Percentiles rank a stretch among this genome's conserved stretches.
Conservation (phyloP, 2,329 filamentous ascomycete species). For the Xylaria arbuscula region DNA sequence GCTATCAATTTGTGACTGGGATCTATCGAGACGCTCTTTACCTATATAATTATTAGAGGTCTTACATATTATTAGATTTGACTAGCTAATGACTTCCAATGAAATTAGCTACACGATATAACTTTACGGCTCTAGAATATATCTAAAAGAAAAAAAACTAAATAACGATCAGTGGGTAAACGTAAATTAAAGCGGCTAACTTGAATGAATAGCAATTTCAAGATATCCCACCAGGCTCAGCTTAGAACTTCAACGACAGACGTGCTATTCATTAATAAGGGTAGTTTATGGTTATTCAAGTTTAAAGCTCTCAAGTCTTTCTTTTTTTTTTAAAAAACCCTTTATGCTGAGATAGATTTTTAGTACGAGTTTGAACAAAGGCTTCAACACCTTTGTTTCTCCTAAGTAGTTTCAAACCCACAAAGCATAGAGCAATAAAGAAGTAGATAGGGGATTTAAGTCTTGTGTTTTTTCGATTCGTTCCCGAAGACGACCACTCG, state of each 20-base stretch:
- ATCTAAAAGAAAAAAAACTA: neutral
- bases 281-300: too few relatives aligned
- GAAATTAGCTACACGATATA: neutral
- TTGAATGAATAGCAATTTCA: neutral
- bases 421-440: neutral
- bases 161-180: neutral
- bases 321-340: neutral
- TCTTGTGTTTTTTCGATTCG: neutral
- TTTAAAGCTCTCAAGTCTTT: neutral
- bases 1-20: slow-evolving; percentile 4
- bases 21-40: neutral
- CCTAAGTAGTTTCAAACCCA: neutral
- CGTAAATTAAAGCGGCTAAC: neutral
- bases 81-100: neutral
- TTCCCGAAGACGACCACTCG: neutral
- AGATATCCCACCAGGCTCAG: neutral
- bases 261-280: too few relatives aligned
- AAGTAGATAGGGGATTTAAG: neutral
- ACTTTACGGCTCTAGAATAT: neutral
- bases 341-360: neutral
- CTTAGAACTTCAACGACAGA: neutral
- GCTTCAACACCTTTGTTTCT: slow-evolving; percentile 2
- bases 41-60: neutral
- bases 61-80: neutral
- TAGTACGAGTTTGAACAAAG: slow-evolving; percentile 3